phyloP scores from a whole-genome alignment of 179 eudicot species.

The Pouteria campechiana region DNA sequence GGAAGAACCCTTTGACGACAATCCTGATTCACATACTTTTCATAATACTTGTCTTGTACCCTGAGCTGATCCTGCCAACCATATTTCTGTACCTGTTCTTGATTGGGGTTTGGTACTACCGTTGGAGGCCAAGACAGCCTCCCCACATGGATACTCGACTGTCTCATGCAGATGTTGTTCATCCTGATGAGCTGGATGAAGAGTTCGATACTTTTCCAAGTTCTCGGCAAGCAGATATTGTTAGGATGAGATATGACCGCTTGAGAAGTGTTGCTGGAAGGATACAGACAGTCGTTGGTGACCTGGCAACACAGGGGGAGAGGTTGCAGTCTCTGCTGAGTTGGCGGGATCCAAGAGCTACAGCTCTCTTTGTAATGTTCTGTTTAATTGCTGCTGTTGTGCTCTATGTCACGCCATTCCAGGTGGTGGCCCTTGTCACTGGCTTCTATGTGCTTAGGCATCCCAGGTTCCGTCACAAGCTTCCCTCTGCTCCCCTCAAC shows the following conservation, averaged over 20 bases:
- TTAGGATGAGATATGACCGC: slow-evolving; percentile 61
- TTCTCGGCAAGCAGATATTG: slow-evolving; percentile 28
- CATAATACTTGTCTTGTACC: slow-evolving; percentile 57
- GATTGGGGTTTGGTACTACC: slow-evolving; percentile 65
- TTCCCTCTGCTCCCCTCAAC: slow-evolving; percentile 59
- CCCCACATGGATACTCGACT: slow-evolving; percentile 55
- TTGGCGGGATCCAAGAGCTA: slow-evolving; percentile 72
- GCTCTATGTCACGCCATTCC: slow-evolving; percentile 47
- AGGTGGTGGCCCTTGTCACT: slow-evolving; percentile 40
- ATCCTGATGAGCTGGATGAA: slow-evolving; percentile 53
- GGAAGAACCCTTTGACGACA: slow-evolving; percentile 63
- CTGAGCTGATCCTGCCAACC: slow-evolving; percentile 56
- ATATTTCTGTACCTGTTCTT: slow-evolving; percentile 54
- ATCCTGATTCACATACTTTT: slow-evolving; percentile 55
- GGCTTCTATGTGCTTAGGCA: slow-evolving; percentile 54
- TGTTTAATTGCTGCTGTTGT: slow-evolving; percentile 51
- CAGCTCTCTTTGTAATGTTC: slow-evolving; percentile 47
- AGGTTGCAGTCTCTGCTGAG: slow-evolving; percentile 56
- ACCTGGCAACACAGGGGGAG: slow-evolving; percentile 65
- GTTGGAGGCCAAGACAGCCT: slow-evolving; percentile 61
- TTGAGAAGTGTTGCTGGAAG: slow-evolving; percentile 56
- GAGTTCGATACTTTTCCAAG: slow-evolving; percentile 60
- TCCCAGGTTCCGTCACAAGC: slow-evolving; percentile 59
- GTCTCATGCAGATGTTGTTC: slow-evolving; percentile 48
- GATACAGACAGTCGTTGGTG: slow-evolving; percentile 52